phyloP scores from a whole-genome alignment of 1,284 basidiomycete genomes.

The Limonomyces culmigenus region DNA sequence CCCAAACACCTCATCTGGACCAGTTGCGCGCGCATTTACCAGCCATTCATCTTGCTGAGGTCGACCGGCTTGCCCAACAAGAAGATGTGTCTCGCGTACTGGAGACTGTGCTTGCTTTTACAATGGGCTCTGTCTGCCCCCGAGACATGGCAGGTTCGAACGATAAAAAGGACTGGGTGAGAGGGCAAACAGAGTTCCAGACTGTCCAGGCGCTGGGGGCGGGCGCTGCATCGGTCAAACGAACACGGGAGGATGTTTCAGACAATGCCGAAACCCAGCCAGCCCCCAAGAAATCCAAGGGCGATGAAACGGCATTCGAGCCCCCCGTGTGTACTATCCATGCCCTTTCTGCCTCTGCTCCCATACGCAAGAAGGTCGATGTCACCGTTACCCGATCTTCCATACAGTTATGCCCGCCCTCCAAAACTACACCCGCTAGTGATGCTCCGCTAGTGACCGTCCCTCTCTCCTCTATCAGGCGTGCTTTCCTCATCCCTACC shows the following conservation, averaged over 20 bases:
- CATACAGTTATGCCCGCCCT: constrained; percentile 30
- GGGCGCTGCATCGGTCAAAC: constrained; percentile 7
- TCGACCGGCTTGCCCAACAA: no score
- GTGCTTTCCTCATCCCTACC: constrained; percentile 49
- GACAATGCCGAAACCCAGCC: constrained; percentile 11
- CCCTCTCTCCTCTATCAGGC: constrained; percentile 26
- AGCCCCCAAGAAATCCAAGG: constrained; percentile 5
- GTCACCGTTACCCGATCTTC: constrained; percentile 31
- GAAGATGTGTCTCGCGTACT: no score
- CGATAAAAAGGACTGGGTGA: no score
- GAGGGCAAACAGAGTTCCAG: background rate
- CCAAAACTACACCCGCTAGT: constrained; percentile 15
- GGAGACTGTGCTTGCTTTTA: no score
- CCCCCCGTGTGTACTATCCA: constrained; percentile 34
- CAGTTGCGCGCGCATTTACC: no score
- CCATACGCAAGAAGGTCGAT: constrained; percentile 55
- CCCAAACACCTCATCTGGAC: no score
- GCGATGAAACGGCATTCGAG: constrained; percentile 15
- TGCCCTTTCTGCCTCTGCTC: constrained; percentile 40
- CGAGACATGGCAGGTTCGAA: no score
- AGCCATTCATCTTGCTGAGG: no score
- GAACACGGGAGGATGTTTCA: constrained; percentile 9
- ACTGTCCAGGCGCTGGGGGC: background rate
- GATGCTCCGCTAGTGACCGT: constrained; percentile 14
- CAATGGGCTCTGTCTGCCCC: no score